These are phyloP conservation scores for Dioszegia hungarica DNA, from an alignment of 768 basidiomycete genomes.

Conservation along the genomic window DNA sequence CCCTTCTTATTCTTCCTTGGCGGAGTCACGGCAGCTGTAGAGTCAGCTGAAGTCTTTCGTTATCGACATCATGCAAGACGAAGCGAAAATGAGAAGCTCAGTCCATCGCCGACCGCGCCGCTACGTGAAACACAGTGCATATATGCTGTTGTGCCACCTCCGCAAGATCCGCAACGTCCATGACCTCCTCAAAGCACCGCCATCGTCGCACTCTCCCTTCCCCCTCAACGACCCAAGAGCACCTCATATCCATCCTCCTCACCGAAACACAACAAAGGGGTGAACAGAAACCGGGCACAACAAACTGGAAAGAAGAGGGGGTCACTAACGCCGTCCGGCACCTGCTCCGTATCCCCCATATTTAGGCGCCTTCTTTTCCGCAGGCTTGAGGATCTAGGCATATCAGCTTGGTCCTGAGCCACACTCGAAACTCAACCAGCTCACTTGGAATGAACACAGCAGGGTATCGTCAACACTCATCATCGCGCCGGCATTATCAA, in stretches of 20 bases:
- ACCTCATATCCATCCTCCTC: no score
- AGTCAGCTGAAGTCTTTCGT: not conserved
- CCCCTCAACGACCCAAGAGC: no score
- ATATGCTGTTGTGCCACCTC: no score
- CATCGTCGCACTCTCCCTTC: no score
- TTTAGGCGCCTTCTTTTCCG: slow-evolving; percentile 90
- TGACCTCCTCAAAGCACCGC: no score
- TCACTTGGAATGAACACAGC: slow-evolving; percentile 94
- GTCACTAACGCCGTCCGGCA: slow-evolving; percentile 51
- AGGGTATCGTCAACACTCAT: slow-evolving; percentile 99
- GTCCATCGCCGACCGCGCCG: no score
- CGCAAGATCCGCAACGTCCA: no score
- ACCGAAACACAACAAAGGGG: not conserved
- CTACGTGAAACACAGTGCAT: no score
- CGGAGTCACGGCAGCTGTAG: slow-evolving; percentile 68
- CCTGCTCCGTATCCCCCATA: slow-evolving; percentile 46
- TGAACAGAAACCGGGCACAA: not conserved
- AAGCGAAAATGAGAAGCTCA: no score
- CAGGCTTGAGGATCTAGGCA: slow-evolving; percentile 93
- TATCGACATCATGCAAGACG: no score
- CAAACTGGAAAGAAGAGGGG: slow-evolving; percentile 46
- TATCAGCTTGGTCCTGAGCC: slow-evolving; percentile 2
- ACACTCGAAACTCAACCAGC: slow-evolving; percentile 13
- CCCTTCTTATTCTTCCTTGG: slow-evolving; percentile 98
- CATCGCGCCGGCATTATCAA: slow-evolving; percentile 99